phyloP scores from a whole-genome alignment of 495 filamentous ascomycete species.

The Talaromyces borbonicus region DNA sequence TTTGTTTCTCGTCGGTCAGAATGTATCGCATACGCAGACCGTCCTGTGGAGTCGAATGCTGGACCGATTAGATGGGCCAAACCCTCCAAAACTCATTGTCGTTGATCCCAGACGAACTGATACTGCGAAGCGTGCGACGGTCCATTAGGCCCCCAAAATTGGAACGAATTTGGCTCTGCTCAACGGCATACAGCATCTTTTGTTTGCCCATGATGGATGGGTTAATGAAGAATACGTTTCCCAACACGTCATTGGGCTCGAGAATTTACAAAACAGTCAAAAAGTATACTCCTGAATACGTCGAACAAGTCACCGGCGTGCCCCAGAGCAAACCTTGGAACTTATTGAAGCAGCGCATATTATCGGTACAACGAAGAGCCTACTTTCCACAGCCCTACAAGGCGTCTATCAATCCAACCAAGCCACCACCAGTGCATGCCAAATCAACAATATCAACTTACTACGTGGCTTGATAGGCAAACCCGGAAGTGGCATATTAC shows the following conservation, averaged over 20 bases:
- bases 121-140: conserved; percentile 11
- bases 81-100: conserved; percentile 13
- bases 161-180: conserved; percentile 13
- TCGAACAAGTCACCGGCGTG: conserved; percentile 12
- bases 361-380: conserved; percentile 11
- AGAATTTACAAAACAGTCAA: conserved; percentile 9
- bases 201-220: conserved; percentile 11
- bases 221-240: conserved; percentile 11
- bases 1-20: conserved; percentile 6
- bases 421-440: conserved; percentile 11
- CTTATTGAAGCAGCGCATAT: conserved; percentile 12
- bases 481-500: conserved; percentile 10
- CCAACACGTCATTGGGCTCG: conserved; percentile 10
- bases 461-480: conserved; percentile 6
- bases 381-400: conserved; percentile 11
- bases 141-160: conserved; percentile 12
- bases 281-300: conserved; percentile 10
- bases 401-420: conserved; percentile 14
- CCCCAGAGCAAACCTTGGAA: conserved; percentile 1
- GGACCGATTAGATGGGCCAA: conserved; percentile 10
- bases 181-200: conserved; percentile 14
- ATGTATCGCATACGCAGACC: conserved; percentile 8
- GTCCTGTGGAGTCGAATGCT: conserved; percentile 12
- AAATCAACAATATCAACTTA: conserved; percentile 14
- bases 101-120: conserved; percentile 10